phyloP scores from a whole-genome alignment of 805 yeast species.

The Wickerhamiella allomyrinae region DNA sequence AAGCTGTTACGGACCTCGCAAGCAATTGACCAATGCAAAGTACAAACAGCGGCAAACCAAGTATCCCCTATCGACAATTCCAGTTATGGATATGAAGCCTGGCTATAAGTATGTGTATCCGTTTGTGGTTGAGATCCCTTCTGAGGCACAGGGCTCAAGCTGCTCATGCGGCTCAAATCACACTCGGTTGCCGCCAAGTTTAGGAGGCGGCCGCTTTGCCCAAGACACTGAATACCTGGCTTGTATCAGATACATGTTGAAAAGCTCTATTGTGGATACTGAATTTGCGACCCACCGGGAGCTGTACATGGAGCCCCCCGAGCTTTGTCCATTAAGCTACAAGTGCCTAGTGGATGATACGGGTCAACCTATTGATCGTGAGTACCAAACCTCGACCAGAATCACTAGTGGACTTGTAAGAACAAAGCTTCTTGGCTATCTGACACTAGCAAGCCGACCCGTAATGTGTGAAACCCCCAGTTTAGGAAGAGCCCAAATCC shows the following conservation, averaged over 20 bases:
- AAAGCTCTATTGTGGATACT: not conserved
- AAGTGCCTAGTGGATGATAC: not conserved
- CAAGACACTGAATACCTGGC: not conserved
- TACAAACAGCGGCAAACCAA: not conserved
- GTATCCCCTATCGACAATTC: not conserved
- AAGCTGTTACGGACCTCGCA: not conserved
- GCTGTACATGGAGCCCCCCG: not conserved
- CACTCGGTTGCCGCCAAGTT: not conserved
- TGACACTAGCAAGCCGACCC: not conserved
- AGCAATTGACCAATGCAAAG: not conserved
- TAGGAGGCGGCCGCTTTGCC: not conserved
- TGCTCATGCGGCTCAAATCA: not conserved
- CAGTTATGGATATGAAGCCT: not conserved
- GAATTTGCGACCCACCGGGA: not conserved
- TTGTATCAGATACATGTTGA: not conserved
- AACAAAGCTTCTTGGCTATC: not conserved
- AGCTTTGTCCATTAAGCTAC: not conserved
- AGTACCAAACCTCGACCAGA: not conserved
- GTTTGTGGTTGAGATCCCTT: not conserved
- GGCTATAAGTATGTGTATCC: not conserved
- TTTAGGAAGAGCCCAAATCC: not conserved
- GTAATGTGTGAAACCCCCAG: not conserved
- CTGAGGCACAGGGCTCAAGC: not conserved
- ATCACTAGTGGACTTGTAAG: not conserved
- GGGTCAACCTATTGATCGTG: not conserved